These are phyloP conservation scores for Rhexocercosporidium sp. DNA, from an alignment of 2,329 filamentous ascomycete species.

Conservation along the genomic window DNA sequence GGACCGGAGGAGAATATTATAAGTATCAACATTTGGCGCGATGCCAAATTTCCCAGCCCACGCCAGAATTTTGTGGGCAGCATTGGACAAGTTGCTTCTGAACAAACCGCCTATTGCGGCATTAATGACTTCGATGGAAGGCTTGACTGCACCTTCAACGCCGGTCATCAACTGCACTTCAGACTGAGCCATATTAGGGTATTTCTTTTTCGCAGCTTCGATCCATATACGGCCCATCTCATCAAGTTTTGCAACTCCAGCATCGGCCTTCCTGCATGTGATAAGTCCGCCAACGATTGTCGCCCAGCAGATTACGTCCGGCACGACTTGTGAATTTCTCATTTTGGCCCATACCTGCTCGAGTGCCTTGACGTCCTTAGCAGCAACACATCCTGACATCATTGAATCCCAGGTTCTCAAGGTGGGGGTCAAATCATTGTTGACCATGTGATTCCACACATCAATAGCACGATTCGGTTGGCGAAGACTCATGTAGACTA, in stretches of 20 bases:
- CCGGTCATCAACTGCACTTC: conserved; percentile 40
- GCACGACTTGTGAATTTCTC: conserved; percentile 57
- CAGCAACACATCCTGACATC: conserved; percentile 70
- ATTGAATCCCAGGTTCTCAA: conserved; percentile 74
- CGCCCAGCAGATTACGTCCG: conserved; percentile 73
- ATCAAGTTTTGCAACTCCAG: conserved; percentile 66
- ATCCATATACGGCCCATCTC: conserved; percentile 70
- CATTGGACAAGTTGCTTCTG: conserved; percentile 50
- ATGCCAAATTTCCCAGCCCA: conserved; percentile 52
- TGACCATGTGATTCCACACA: conserved; percentile 61
- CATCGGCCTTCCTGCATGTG: conserved; percentile 54
- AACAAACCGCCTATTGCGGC: conserved; percentile 70
- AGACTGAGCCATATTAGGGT: conserved; percentile 28
- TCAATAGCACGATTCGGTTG: conserved; percentile 52
- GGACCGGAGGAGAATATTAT: conserved; percentile 71
- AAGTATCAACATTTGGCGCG: conserved; percentile 55
- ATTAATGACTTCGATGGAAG: conserved; percentile 70
- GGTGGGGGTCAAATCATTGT: conserved; percentile 61
- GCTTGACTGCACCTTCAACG: conserved; percentile 54
- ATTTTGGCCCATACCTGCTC: conserved; percentile 72
- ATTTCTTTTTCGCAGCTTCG: conserved; percentile 29
- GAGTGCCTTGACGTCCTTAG: conserved; percentile 63
- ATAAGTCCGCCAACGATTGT: conserved; percentile 72
- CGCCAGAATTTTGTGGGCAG: conserved; percentile 58
- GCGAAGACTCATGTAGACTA: conserved; percentile 51